Evolutionary conservation across 1,284 basidiomycete genomes (phyloP), one percentile per base, ranked within the genome.

Genomic region (Pyrrhoderma lamaoense): DNA sequence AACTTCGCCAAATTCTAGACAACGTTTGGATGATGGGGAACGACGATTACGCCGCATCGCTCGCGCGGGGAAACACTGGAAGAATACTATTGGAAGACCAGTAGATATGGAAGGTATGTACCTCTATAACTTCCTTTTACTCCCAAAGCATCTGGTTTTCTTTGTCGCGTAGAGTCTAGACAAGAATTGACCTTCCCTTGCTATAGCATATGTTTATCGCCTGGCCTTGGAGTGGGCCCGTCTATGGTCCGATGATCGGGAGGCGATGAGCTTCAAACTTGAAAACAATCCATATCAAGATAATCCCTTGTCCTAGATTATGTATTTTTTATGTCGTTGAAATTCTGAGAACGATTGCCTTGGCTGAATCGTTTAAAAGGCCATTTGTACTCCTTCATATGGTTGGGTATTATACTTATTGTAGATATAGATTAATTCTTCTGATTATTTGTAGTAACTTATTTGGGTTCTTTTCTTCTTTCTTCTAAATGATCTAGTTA

Each of bases 201-300:
- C 48, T 14, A 40, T 58, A 45, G 51, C 35, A 22, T 89, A 94
- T 65, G 81, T 94, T n/a, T 94, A 90, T 66, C 74, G 91, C 53
- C 70, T 97, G 14, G 87, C 89, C 61, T 69, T 97, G 45, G 93
- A 97, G 63, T 97, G 90, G 74, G 93, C 85, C 8, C 70, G 91
- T 37, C 70, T 96, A 34, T 85, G 80, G 71, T 76, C 85, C 14
- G 89, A 94, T 61, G 86, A 93, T 67, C 75, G 91, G 45, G 87
- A 88, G 44, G 70, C 77, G 18, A 83, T 82, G 84, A 67, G 62
- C 57, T 82, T 76, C 56, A 60, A 42, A 22, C 16, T 47, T 13
- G 25, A 47, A 18, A 40, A 31, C 35, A 36, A 43, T n/a, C 21
- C 21, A 34, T 22, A 25, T 21, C 37, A 39, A 52, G 31, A 27